Conservation (phyloP, 164 flowering plant genomes). For the Santalum album region DNA sequence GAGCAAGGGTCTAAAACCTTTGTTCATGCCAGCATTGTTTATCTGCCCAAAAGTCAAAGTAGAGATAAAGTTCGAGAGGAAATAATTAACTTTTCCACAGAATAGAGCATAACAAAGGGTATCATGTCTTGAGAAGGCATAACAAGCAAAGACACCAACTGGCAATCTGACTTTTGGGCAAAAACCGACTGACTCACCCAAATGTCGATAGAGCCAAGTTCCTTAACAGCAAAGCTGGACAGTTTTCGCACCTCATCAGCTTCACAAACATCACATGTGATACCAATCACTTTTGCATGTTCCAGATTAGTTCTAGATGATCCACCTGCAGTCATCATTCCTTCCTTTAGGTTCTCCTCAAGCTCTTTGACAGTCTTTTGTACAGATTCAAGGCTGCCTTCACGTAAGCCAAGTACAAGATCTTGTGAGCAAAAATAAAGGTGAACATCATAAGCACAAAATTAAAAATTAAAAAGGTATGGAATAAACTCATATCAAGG, state of each 20-base stretch:
- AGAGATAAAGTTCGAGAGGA: neutral
- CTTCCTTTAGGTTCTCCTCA: slow-evolving; percentile 60
- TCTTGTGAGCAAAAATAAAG: too few relatives aligned
- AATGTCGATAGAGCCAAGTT: slow-evolving; percentile 80
- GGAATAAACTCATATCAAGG: neutral
- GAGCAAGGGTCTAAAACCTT: slow-evolving; percentile 89
- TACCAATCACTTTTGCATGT: slow-evolving; percentile 73
- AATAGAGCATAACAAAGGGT: too few relatives aligned
- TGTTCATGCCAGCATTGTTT: slow-evolving; percentile 92
- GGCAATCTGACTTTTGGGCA: too few relatives aligned
- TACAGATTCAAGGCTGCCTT: slow-evolving; percentile 77
- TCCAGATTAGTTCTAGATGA: slow-evolving; percentile 27
- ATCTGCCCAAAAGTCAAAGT: slow-evolving; percentile 41
- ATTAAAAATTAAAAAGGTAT: neutral
- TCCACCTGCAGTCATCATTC: slow-evolving; percentile 25
- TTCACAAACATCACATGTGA: slow-evolving; percentile 82
- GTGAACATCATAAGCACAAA: slow-evolving; percentile 1
- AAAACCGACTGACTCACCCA: slow-evolving; percentile 82
- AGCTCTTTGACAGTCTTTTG: slow-evolving; percentile 64
- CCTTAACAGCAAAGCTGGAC: slow-evolving; percentile 62
- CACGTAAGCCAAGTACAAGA: slow-evolving; percentile 14
- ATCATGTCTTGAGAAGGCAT: too few relatives aligned
- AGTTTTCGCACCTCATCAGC: slow-evolving; percentile 67
- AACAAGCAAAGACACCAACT: too few relatives aligned
- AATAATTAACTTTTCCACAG: neutral